Base-by-base conservation (phyloP, 768 basidiomycete species). In the Hericium alpestre region DNA sequence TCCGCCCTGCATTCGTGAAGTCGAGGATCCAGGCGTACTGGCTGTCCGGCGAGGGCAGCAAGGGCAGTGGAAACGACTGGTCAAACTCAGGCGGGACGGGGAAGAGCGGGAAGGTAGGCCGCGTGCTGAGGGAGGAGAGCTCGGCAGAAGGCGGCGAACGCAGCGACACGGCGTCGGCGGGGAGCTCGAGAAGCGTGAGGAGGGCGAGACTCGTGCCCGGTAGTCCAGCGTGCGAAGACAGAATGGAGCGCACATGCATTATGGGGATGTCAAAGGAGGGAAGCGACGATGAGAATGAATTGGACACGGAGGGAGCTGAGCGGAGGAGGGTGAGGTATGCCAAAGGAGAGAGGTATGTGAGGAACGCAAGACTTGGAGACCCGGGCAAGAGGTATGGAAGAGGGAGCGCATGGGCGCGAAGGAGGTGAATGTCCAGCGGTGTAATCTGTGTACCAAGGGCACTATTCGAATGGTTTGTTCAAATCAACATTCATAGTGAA, bases 401-500 rank as follows among this genome's bases (percentile, higher is more conserved):
- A 7, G 87, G 86, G 38, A 91, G 72, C 0, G 80, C 73, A 66
- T 87, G 85, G 12, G 76, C 76, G 1, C 85, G 82, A 52, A 79
- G 68, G 25, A 92, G 75, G 66, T 81, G 81, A 20, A 89, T 80
- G 67, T 93, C 90, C 23, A 93, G 74, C 27, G 90, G 82, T 0
- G 78, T 76, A 18, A 38, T 38, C 64, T 70, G 25, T 63, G 58
- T 22, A 71, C 64, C 20, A 67, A 23, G 47, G 25, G 49, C 18
- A 22, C 50, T 38, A 48, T 13, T 51, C 40, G 40, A 20, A 23
- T 80, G 59, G 48, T 3, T 10, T 39, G 5, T 11, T 23, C 15
- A 47, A 25, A 16, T 18, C 16, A 4, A 13, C n/a, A 18, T 41
- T n/a, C 18, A 23, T 18, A 22, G 58, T 13, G 7, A 10, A 38